phyloP scores from a whole-genome alignment of 2,329 filamentous ascomycete species.

The Fusarium nurragi region DNA sequence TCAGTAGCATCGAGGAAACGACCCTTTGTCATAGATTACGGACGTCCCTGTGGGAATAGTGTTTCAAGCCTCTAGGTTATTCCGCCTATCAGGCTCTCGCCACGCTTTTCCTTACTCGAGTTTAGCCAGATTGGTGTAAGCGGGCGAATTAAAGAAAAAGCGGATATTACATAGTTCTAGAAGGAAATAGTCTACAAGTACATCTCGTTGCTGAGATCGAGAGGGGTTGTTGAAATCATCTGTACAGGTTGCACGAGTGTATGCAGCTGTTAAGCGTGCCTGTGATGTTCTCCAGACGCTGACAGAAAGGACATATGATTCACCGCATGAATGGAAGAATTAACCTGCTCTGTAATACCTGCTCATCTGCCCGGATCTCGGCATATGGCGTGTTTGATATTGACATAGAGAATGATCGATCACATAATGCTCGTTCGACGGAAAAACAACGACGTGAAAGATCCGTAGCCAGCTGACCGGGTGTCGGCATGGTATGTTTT shows the following conservation, averaged over 20 bases:
- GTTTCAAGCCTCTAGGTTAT: conserved; percentile 8
- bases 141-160: conserved; percentile 18
- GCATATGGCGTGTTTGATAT: conserved; percentile 2
- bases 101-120: fast-evolving
- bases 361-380: background rate
- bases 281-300: background rate
- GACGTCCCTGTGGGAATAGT: background rate
- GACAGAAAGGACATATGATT: background rate
- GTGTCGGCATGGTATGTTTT: background rate
- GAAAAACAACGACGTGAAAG: background rate
- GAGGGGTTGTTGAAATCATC: background rate
- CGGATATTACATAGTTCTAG: conserved; percentile 6
- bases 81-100: background rate
- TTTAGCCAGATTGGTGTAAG: conserved; percentile 19
- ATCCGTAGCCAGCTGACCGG: background rate
- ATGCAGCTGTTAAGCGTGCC: background rate
- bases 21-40: background rate
- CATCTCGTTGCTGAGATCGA: background rate
- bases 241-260: background rate
- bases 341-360: background rate
- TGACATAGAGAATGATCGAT: background rate
- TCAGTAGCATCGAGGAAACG: background rate
- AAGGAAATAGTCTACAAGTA: background rate
- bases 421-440: background rate
- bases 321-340: background rate